Evolutionary conservation across 352 stramenopile species (phyloP), one percentile per base, ranked within the genome.

Genomic region (Phytopythium helicoides): DNA sequence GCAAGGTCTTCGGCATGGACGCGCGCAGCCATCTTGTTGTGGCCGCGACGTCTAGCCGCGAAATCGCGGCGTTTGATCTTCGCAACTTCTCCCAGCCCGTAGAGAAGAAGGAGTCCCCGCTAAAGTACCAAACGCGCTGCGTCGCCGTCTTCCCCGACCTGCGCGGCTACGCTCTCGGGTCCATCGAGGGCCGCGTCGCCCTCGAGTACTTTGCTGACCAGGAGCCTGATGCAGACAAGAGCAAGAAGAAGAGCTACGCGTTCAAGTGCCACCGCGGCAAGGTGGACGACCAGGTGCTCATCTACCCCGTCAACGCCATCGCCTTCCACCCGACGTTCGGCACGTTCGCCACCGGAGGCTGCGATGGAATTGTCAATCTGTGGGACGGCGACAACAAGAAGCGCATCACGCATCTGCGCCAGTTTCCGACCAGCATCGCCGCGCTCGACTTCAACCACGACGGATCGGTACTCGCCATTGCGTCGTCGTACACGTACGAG

Each of bases 191-290:
- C 9, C 81, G 96, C 26, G 96, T 99, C 14, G 95, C 92, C 14
- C 92, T 99, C 46, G 95, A 99, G 69, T 99, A 98, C 71, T 79
- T 98, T 52, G 70, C 86, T 22, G 82, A 93, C 34, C 64, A 65
- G 15, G 11, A 35, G 15, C 14, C 10, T 16, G 38, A n/a, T 23
- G 56, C 44, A 8, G 49, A 62, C 31, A 31, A 44, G 49, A 21
- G 22, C 50, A 50, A 65, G 42, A 84, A 82, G 59, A 69, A 68
- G 45, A 97, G 93, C 59, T 99, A 98, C 69, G 94, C 96, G 33
- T 99, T 99, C 80, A 99, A 99, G 66, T 99, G 96, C 66, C 97
- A 99, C 71, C 86, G 97, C 33, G 86, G 92, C 54, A 92, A 93
- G 58, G 62, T 91, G 39, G 75, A 87, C 52, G 74, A 79, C 58